These are phyloP conservation scores for Perkinsus chesapeaki DNA, from an alignment of 169 alveolate genomes.

Conservation along the genomic window DNA sequence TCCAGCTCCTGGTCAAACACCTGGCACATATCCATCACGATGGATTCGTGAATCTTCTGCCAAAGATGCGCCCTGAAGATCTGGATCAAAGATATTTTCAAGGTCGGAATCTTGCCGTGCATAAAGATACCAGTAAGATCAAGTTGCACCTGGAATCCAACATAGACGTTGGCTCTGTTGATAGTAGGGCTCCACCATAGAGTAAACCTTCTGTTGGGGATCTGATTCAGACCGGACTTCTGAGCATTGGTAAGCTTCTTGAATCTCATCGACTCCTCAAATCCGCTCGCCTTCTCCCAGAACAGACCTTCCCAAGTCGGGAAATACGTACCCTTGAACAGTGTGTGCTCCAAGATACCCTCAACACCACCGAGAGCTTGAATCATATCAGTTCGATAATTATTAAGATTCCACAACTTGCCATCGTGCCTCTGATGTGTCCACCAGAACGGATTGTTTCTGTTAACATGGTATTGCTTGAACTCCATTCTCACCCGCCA, in stretches of 20 bases:
- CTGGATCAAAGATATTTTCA: conserved; percentile 96
- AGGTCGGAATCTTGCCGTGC: conserved; percentile 99
- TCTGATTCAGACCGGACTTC: conserved; percentile 96
- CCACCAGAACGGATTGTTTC: conserved; percentile 99
- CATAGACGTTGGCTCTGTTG: conserved; percentile 99
- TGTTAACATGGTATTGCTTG: conserved; percentile 85
- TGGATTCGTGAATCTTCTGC: conserved; percentile 99
- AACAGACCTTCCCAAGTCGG: conserved; percentile 99
- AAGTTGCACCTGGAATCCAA: conserved; percentile 99
- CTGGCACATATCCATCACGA: conserved; percentile 99
- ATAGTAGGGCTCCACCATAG: conserved; percentile 99
- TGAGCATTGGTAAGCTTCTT: conserved; percentile 99
- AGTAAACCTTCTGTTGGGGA: conserved; percentile 99
- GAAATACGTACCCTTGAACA: conserved; percentile 99
- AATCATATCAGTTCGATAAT: conserved; percentile 99
- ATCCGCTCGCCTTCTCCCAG: conserved; percentile 99
- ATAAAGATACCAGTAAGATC: conserved; percentile 99
- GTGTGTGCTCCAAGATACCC: conserved; percentile 98
- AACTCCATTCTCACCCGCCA: conserved; percentile 99
- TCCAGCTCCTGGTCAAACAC: conserved; percentile 98
- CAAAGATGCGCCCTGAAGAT: conserved; percentile 99
- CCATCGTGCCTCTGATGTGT: conserved; percentile 99
- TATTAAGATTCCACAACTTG: conserved; percentile 98
- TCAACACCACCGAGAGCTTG: conserved; percentile 99
- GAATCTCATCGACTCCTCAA: conserved; percentile 98